A percentile compares a stretch with the other conserved stretches of the same genome.
phyloP scores from a whole-genome alignment of 2,329 filamentous ascomycete genomes.

The Fusarium sp. region DNA sequence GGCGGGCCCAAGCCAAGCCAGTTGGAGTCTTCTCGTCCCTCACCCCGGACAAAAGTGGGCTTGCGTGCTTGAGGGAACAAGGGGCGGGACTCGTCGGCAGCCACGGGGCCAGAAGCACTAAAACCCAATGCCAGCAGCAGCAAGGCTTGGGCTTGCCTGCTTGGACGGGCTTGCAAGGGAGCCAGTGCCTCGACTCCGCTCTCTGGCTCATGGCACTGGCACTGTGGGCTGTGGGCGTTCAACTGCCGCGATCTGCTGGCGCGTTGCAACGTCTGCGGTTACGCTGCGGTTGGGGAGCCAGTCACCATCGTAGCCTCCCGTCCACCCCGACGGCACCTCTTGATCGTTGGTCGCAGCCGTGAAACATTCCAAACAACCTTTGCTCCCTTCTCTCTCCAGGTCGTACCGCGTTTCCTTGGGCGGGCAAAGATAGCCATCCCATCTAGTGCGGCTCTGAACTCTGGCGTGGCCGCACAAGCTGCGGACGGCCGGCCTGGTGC shows the following conservation, averaged over 20 bases:
- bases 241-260: constrained; percentile 46
- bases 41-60: constrained; percentile 43
- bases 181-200: constrained; percentile 36
- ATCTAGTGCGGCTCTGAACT: constrained; percentile 25
- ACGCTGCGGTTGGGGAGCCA: constrained; percentile 37
- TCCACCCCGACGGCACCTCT: constrained; percentile 11
- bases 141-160: neutral
- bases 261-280: constrained; percentile 41
- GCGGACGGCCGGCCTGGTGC: constrained; percentile 22
- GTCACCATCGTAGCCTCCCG: constrained; percentile 23
- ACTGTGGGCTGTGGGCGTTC: constrained; percentile 42
- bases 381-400: constrained; percentile 5
- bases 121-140: constrained; percentile 33
- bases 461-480: constrained; percentile 29
- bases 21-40: constrained; percentile 39
- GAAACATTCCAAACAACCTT: constrained; percentile 26
- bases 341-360: constrained; percentile 10
- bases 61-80: constrained; percentile 33
- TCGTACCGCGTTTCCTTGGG: neutral
- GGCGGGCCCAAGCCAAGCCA: constrained; percentile 37
- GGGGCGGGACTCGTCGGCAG: constrained; percentile 47
- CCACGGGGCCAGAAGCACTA: constrained; percentile 37
- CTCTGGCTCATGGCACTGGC: constrained; percentile 35
- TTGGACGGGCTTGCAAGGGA: constrained; percentile 8
- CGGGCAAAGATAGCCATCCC: neutral